Evolutionary conservation across 2,329 filamentous ascomycete genomes (phyloP).

Genomic region (Ophiocordyceps camponoti-rufipedis): DNA sequence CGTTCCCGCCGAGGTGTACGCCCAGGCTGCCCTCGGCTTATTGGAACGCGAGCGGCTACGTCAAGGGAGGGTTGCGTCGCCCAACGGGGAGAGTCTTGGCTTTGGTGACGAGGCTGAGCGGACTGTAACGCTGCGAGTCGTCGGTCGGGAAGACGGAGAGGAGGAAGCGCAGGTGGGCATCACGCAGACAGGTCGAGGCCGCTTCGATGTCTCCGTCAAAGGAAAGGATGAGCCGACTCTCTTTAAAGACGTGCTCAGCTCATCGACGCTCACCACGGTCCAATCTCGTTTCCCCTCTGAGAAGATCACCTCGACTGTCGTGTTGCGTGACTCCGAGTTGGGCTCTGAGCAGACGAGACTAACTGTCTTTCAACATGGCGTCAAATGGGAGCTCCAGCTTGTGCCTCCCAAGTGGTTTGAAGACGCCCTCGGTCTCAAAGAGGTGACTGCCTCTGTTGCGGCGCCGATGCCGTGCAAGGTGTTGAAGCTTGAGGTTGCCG

Average conservation of each 20-base stretch:
- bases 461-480: conserved; percentile 98
- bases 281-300: conserved; percentile 57
- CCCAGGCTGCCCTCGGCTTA: conserved; percentile 71
- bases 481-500: conserved; percentile 68
- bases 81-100: conserved; percentile 33
- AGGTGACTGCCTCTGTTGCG: conserved; percentile 62
- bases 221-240: conserved; percentile 11
- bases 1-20: conserved; percentile 55
- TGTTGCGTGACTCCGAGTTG: conserved; percentile 35
- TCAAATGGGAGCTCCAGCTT: conserved; percentile 39
- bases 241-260: conserved; percentile 26
- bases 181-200: conserved; percentile 25
- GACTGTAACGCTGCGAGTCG: conserved; percentile 31
- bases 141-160: conserved; percentile 37
- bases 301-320: conserved; percentile 61
- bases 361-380: conserved; percentile 57
- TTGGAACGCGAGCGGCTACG: conserved; percentile 29
- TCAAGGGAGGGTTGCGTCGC: conserved; percentile 7
- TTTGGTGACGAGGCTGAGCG: conserved; percentile 30
- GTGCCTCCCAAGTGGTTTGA: conserved; percentile 60
- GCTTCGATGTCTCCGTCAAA: conserved; percentile 28
- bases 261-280: conserved; percentile 5
- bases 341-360: conserved; percentile 32
- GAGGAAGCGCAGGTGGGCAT: conserved; percentile 35
- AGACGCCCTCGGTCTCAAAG: conserved; percentile 70